Percentiles rank a stretch among this genome's conserved stretches.
Evolutionary conservation across 192 early-diverging fungal genomes (phyloP).

Genomic region (Coemansia reversa): DNA sequence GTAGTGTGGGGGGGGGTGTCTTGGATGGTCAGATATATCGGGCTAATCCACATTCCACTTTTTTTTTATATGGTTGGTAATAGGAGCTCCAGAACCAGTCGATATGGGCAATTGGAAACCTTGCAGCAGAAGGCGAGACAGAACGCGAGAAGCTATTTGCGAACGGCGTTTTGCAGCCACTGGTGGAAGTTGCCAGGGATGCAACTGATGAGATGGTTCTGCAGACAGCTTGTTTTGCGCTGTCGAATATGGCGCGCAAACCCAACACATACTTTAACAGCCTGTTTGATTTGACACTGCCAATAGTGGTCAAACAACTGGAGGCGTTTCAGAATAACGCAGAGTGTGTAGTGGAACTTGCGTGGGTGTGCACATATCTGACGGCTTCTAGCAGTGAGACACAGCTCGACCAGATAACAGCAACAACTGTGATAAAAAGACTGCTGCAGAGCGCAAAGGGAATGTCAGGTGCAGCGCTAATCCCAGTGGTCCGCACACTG

Average conservation of each 20-base stretch:
- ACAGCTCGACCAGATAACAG: slow-evolving; percentile 50
- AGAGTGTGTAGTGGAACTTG: slow-evolving; percentile 61
- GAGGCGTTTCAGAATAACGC: slow-evolving; percentile 26
- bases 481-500: slow-evolving; percentile 65
- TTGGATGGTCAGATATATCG: slow-evolving; percentile 4
- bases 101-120: slow-evolving; percentile 91
- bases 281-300: slow-evolving; percentile 55
- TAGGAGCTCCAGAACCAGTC: slow-evolving; percentile 79
- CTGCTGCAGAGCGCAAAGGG: slow-evolving; percentile 25
- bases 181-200: slow-evolving; percentile 71
- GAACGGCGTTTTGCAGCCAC: slow-evolving; percentile 70
- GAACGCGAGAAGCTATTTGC: slow-evolving; percentile 74
- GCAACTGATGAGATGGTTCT: slow-evolving; percentile 54
- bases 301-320: slow-evolving; percentile 56
- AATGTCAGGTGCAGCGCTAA: slow-evolving; percentile 31
- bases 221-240: slow-evolving; percentile 71
- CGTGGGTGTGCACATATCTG: slow-evolving; percentile 68
- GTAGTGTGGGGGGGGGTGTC: background rate
- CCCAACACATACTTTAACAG: slow-evolving; percentile 58
- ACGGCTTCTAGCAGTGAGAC: slow-evolving; percentile 54
- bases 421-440: slow-evolving; percentile 34
- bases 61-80: too few relatives aligned
- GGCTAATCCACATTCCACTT: too few relatives aligned
- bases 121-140: slow-evolving; percentile 81
- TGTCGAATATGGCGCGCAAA: slow-evolving; percentile 68